Conservation (phyloP, 2,329 filamentous ascomycete genomes). For the Rhynchosporium secalis region DNA sequence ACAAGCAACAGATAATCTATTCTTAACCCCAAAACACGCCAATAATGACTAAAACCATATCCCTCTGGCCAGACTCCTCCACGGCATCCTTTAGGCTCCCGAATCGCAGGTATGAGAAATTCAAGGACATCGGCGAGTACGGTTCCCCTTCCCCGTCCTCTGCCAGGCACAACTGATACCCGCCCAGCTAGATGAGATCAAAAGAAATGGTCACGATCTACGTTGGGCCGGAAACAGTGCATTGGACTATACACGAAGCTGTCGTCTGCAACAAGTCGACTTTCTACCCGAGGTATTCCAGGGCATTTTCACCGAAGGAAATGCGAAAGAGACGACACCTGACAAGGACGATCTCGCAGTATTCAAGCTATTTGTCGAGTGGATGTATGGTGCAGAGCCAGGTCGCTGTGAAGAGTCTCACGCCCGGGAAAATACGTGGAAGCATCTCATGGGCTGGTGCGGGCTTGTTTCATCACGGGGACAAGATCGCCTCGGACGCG, state of each 20-base stretch:
- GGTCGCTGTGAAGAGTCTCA: not conserved
- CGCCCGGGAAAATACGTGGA: not conserved
- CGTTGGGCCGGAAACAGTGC: slow-evolving; percentile 5
- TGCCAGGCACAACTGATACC: not conserved
- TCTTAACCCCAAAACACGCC: too few relatives aligned
- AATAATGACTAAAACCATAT: too few relatives aligned
- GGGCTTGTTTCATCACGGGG: not conserved
- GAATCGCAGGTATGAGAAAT: not conserved
- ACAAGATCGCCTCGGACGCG: not conserved
- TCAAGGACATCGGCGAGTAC: not conserved
- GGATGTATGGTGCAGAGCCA: not conserved
- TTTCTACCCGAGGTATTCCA: slow-evolving; percentile 19
- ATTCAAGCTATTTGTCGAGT: slow-evolving; percentile 12
- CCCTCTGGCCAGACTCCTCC: too few relatives aligned
- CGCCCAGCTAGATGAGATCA: not conserved
- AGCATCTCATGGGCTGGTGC: not conserved
- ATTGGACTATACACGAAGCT: slow-evolving; percentile 17
- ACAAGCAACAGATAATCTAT: too few relatives aligned
- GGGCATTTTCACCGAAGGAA: slow-evolving; percentile 16
- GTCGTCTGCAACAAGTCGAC: slow-evolving; percentile 18
- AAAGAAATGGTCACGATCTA: slow-evolving; percentile 15
- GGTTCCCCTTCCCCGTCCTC: not conserved
- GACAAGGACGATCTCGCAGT: slow-evolving; percentile 16
- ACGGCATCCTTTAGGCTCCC: not conserved
- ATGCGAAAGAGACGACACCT: not conserved